A percentile compares a stretch with the other conserved stretches of the same genome.
These are phyloP conservation scores for Colletotrichum paranaense DNA, from an alignment of 2,329 filamentous ascomycete species.

Conservation along the genomic window DNA sequence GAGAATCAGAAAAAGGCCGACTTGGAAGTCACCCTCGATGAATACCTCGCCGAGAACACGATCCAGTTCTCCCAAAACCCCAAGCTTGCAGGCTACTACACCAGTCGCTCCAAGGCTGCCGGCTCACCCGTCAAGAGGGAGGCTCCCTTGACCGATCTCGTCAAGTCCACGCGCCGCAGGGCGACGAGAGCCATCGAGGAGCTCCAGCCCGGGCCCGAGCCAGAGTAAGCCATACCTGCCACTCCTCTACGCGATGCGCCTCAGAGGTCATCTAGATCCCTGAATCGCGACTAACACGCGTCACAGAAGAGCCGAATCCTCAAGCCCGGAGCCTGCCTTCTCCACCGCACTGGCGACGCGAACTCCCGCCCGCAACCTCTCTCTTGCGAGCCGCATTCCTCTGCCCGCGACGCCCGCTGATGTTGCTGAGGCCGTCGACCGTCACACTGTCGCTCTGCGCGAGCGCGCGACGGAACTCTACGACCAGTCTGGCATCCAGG, in stretches of 20 bases:
- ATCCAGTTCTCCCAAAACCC: constrained; percentile 72
- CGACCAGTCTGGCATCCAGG: constrained; percentile 73
- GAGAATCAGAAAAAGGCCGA: constrained; percentile 82
- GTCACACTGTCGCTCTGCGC: constrained; percentile 73
- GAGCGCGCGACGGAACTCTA: constrained; percentile 73
- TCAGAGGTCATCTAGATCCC: neutral
- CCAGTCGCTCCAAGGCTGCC: constrained; percentile 68
- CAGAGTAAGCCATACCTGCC: constrained; percentile 52
- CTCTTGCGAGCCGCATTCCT: constrained; percentile 71
- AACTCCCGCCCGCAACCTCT: constrained; percentile 63
- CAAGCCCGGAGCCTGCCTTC: constrained; percentile 42
- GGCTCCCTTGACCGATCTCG: constrained; percentile 50
- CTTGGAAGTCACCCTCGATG: constrained; percentile 79
- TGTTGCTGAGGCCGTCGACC: constrained; percentile 81
- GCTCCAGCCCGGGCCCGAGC: constrained; percentile 44
- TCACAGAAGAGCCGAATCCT: constrained; percentile 21
- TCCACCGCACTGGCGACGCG: constrained; percentile 57
- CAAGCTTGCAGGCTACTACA: constrained; percentile 81
- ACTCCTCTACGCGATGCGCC: neutral
- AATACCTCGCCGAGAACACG: constrained; percentile 77
- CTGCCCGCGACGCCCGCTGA: constrained; percentile 84
- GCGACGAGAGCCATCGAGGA: constrained; percentile 59
- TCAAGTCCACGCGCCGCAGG: constrained; percentile 60
- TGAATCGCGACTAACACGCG: constrained; percentile 27
- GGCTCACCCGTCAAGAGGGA: constrained; percentile 72